Base-by-base conservation (phyloP, 257 asterid genomes). In the Lantana camara region DNA sequence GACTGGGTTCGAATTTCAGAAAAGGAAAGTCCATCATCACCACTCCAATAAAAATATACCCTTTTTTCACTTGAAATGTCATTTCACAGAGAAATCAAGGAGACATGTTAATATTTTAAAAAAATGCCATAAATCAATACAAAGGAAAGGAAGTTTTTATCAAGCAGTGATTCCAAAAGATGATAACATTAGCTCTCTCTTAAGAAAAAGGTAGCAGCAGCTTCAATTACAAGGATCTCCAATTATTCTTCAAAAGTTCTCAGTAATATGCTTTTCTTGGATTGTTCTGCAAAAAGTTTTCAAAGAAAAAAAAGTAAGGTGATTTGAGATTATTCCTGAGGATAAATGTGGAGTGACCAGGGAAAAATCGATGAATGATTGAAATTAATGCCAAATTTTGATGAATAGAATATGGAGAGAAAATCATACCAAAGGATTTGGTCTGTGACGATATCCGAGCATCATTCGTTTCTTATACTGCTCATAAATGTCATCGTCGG, bases 391-490 rank as follows among this genome's bases (percentile, higher is more conserved):
- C 24, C 50, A 50, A 9, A 59, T 51, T 45, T 9, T 9, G 23
- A 38, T 19, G 10, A 50, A 13, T 21, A 40, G 67, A 51, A 41
- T 4, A 15, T n/a, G n/a, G 48, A n/a, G 19, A 11, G 40, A 37
- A 34, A 67, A 59, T 56, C 60, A 29, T 89, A 89, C 98, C 97
- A 92, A 55, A 47, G 96, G 98, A 83, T 92, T 92, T 64, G 98
- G 98, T 38, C 98, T 75, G 80, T 89, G 69, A 6, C 83, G 84
- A 71, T 89, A 92, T 46, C 98, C 97, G 20, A 92, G 91, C 97
- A 92, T 92, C 97, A 92, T 92, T 27, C 96, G 88, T 73, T 92
- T 92, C 80, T 92, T 92, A 50, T 92, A 92, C 82, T 92, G 97
- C 75, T 92, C 97, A 27, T 92, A 92, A 30, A 92, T 92, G 77